These are phyloP conservation scores for Dionaea muscipula DNA, from an alignment of 179 eudicot genomes.

Conservation along the genomic window DNA sequence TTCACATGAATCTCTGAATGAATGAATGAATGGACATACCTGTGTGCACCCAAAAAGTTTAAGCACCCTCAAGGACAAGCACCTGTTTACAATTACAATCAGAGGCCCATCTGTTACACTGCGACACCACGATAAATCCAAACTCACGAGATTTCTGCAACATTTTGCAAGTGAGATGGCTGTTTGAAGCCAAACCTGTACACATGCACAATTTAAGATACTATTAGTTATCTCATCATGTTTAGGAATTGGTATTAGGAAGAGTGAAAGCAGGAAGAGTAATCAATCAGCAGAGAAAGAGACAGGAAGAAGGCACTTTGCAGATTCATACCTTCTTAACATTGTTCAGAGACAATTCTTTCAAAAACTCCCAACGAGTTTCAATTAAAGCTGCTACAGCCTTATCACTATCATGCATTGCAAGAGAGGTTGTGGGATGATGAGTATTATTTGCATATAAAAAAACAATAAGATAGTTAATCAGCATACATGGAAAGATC, in stretches of 20 bases:
- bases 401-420: conserved; percentile 56
- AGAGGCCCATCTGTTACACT: conserved; percentile 55
- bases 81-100: conserved; percentile 76
- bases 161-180: conserved; percentile 53
- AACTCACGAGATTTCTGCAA: conserved; percentile 39
- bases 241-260: neutral
- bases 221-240: neutral
- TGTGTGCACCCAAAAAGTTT: conserved; percentile 92
- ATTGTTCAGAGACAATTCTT: conserved; percentile 55
- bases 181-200: conserved; percentile 58
- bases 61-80: conserved; percentile 51
- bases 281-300: neutral
- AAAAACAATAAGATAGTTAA: neutral
- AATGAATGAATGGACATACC: conserved; percentile 24
- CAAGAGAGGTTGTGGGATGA: conserved; percentile 1
- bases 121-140: conserved; percentile 94
- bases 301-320: neutral
- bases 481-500: no score
- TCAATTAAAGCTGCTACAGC: conserved; percentile 88
- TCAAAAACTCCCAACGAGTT: conserved; percentile 46
- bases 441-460: neutral
- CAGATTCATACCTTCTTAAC: conserved; percentile 38
- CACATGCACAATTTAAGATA: neutral
- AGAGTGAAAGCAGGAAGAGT: neutral
- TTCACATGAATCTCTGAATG: no score